A percentile compares a stretch with the other conserved stretches of the same genome.
phyloP scores from a whole-genome alignment of 192 early-diverging fungal species.

The Backusella mclennaniae region DNA sequence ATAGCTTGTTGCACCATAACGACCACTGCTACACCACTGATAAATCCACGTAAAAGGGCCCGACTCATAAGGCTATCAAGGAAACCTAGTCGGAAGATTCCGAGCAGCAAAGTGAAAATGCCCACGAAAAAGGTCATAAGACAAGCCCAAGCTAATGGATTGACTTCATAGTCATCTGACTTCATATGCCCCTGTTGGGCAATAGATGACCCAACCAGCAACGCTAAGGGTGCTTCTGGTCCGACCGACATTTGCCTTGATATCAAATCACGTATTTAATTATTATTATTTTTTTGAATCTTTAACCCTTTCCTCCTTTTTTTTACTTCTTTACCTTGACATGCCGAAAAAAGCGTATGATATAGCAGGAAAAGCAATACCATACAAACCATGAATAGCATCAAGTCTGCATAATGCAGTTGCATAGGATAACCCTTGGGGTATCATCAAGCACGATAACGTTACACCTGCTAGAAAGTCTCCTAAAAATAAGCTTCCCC shows the following conservation, averaged over 20 bases:
- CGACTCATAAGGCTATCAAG: constrained; percentile 92
- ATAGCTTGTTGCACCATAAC: constrained; percentile 89
- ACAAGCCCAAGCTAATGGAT: constrained; percentile 63
- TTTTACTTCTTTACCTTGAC: constrained; percentile 59
- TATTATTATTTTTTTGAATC: neutral
- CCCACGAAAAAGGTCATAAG: constrained; percentile 83
- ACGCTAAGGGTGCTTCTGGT: constrained; percentile 63
- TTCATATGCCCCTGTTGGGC: constrained; percentile 34
- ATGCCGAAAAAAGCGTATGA: constrained; percentile 94
- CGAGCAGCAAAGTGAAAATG: constrained; percentile 85
- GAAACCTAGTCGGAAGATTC: constrained; percentile 96
- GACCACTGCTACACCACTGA: constrained; percentile 90
- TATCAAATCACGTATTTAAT: neutral
- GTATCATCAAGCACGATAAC: constrained; percentile 68
- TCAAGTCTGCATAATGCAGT: constrained; percentile 79
- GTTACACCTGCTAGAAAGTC: constrained; percentile 89
- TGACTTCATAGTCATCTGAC: constrained; percentile 27
- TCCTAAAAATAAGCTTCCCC: constrained; percentile 54
- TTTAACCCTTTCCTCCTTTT: neutral
- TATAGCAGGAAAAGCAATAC: constrained; percentile 76
- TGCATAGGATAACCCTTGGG: constrained; percentile 84
- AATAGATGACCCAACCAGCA: constrained; percentile 25
- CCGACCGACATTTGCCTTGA: constrained; percentile 87
- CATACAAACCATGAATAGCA: constrained; percentile 87
- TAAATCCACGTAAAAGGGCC: constrained; percentile 90